phyloP scores from a whole-genome alignment of 1,139 yeast genomes.

The Saccharomyces hybrid region DNA sequence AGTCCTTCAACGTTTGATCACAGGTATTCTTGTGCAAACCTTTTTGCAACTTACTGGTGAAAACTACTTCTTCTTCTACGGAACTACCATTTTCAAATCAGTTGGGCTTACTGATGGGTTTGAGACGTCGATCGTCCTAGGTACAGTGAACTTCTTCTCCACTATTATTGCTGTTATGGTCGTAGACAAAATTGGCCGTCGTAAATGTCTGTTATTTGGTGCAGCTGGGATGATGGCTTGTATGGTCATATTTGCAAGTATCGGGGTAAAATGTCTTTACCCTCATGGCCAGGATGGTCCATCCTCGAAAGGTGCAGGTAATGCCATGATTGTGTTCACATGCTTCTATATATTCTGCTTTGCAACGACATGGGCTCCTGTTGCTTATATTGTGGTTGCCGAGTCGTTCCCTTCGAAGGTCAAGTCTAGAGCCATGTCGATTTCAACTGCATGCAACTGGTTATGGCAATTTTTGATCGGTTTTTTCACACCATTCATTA shows the following conservation, averaged over 20 bases:
- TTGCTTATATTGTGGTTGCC: slow-evolving; percentile 35
- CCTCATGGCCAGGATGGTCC: neutral
- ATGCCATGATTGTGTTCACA: slow-evolving; percentile 66
- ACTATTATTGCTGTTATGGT: neutral
- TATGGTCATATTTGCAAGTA: neutral
- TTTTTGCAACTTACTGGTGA: neutral
- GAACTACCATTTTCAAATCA: neutral
- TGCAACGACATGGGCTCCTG: slow-evolving; percentile 35
- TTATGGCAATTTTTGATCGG: slow-evolving; percentile 65
- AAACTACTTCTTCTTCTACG: neutral
- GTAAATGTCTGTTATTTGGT: neutral
- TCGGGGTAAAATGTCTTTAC: neutral
- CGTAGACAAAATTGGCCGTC: neutral
- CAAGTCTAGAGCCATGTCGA: slow-evolving; percentile 65
- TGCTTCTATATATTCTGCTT: slow-evolving; percentile 69
- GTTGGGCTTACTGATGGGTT: neutral
- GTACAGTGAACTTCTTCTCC: neutral
- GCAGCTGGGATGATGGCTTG: neutral
- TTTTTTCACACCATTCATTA: slow-evolving; percentile 66
- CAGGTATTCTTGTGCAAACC: neutral
- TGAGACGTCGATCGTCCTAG: neutral
- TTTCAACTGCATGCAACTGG: slow-evolving; percentile 66
- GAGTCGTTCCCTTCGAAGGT: slow-evolving; percentile 49
- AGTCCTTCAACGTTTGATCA: neutral
- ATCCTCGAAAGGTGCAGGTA: slow-evolving; percentile 33